A percentile compares a stretch with the other conserved stretches of the same genome.
Evolutionary conservation across 2,329 filamentous ascomycete genomes (phyloP).

Genomic region (Neonectria sp.): DNA sequence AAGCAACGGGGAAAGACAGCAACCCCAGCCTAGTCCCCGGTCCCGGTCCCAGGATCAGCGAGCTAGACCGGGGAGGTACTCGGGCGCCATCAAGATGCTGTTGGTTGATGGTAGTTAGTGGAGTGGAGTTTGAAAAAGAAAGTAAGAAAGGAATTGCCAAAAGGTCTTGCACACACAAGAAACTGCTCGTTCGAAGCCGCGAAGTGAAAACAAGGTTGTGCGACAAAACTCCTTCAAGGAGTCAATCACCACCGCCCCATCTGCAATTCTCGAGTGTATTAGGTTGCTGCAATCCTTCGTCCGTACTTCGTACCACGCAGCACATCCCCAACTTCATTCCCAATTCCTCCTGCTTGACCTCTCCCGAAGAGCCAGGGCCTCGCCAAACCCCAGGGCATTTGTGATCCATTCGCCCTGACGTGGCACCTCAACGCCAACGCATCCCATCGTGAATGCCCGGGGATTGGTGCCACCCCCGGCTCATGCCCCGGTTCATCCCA

Average conservation of each 20-base stretch:
- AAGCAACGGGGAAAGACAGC: not conserved
- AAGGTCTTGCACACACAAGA: not conserved
- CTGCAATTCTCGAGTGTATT: not conserved
- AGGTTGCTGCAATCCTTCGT: not conserved
- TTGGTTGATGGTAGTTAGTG: not conserved
- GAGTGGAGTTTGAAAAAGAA: not conserved
- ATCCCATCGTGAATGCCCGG: slow-evolving; percentile 13
- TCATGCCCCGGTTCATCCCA: slow-evolving; percentile 24
- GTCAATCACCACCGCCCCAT: not conserved
- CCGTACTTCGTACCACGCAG: not conserved
- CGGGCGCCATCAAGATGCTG: not conserved
- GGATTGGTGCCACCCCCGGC: slow-evolving; percentile 19
- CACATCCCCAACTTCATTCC: not conserved
- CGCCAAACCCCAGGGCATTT: not conserved
- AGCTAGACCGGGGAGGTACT: not conserved
- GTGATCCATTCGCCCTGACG: slow-evolving; percentile 15
- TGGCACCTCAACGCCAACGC: slow-evolving; percentile 28
- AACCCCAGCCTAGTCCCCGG: not conserved
- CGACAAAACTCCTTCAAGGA: not conserved
- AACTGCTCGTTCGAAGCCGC: not conserved
- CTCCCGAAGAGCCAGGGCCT: not conserved
- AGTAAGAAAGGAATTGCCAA: not conserved
- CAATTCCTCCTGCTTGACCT: not conserved
- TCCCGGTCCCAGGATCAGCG: not conserved
- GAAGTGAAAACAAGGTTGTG: not conserved